A percentile compares a stretch with the other conserved stretches of the same genome.
Conservation (phyloP, 2,329 filamentous ascomycete species). For the Phialophora chinensis region DNA sequence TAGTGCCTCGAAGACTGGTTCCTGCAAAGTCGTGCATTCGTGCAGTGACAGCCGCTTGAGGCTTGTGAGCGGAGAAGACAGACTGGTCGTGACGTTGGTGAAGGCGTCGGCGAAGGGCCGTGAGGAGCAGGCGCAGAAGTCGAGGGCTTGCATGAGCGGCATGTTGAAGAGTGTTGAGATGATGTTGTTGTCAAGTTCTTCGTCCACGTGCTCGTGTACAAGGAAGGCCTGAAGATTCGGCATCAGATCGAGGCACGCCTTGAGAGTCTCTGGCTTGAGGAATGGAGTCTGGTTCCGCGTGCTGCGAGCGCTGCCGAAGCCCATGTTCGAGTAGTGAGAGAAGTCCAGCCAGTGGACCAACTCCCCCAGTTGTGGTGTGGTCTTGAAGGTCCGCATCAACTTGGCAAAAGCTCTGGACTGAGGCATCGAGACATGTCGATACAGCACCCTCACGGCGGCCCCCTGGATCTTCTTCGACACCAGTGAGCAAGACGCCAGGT, state of each 20-base stretch:
- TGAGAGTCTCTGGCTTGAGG: slow-evolving; percentile 73
- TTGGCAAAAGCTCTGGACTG: slow-evolving; percentile 85
- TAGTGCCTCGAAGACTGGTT: slow-evolving; percentile 70
- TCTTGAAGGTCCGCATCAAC: slow-evolving; percentile 71
- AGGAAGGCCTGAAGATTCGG: slow-evolving; percentile 79
- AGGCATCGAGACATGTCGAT: slow-evolving; percentile 79
- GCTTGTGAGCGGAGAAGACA: slow-evolving; percentile 56
- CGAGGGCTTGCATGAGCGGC: slow-evolving; percentile 68
- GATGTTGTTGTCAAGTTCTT: slow-evolving; percentile 72
- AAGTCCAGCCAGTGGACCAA: slow-evolving; percentile 82
- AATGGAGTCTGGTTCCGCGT: slow-evolving; percentile 78
- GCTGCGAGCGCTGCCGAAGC: slow-evolving; percentile 74
- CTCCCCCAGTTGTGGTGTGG: slow-evolving; percentile 72
- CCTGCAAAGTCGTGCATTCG: slow-evolving; percentile 74
- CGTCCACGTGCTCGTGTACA: slow-evolving; percentile 79
- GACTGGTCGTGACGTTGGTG: slow-evolving; percentile 56
- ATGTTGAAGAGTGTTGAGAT: slow-evolving; percentile 73
- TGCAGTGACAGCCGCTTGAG: slow-evolving; percentile 76
- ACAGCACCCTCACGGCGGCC: slow-evolving; percentile 75
- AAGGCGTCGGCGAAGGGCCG: slow-evolving; percentile 70
- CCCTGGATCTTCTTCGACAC: slow-evolving; percentile 77
- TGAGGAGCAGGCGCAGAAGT: slow-evolving; percentile 79
- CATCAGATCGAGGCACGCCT: slow-evolving; percentile 72
- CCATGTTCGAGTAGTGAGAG: slow-evolving; percentile 82
- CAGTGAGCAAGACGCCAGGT: slow-evolving; percentile 75